Base-by-base conservation (phyloP, 805 yeast species). In the Teunomyces cretensis region DNA sequence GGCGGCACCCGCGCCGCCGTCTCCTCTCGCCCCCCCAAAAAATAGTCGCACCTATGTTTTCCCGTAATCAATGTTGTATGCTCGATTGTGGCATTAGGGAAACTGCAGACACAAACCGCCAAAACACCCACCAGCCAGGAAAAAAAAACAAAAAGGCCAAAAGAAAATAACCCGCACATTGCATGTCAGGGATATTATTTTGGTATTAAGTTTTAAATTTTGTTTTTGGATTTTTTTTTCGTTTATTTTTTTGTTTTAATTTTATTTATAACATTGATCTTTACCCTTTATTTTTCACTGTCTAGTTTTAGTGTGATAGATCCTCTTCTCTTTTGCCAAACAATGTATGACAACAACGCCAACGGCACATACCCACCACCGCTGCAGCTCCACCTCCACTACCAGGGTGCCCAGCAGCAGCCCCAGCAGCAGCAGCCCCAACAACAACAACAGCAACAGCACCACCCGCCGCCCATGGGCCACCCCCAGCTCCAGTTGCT, bases 341-440 rank as follows among this genome's bases (percentile, higher is more conserved):
- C 28, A 14, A 46, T 46, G 32, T 47, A 43, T 35, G 50, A 47
- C 33, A 39, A 39, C 33, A 27, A 17, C 26, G 11, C 37, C 24
- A 28, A 27, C 22, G 16, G 27, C 24, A 30, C 19, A 19, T 30
- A 40, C 30, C 35, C 43, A 31, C 37, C 28, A 15, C 43, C 43
- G 19, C 22, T 17, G 24, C 33, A 33, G 36, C 36, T 27, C 32
- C 43, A 17, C 30, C 32, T 33, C 46, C 37, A 30, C 15, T 30
- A 24, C 46, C 45, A 35, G 22, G 38, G 38, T 15, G 36, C 36
- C 8, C 52, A 41, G 24, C 46, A 45, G 17, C 40, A 43, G 3
- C 39, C 35, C 30, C 52, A 48, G 28, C 52, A 49, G 8, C 42
- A 45, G 12, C 17, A 35, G 15, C 44, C 17, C 12, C 44, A 41